A percentile compares a stretch with the other conserved stretches of the same genome.
Conservation (phyloP, 75 land plant species). For the Cupressus sempervirens region DNA sequence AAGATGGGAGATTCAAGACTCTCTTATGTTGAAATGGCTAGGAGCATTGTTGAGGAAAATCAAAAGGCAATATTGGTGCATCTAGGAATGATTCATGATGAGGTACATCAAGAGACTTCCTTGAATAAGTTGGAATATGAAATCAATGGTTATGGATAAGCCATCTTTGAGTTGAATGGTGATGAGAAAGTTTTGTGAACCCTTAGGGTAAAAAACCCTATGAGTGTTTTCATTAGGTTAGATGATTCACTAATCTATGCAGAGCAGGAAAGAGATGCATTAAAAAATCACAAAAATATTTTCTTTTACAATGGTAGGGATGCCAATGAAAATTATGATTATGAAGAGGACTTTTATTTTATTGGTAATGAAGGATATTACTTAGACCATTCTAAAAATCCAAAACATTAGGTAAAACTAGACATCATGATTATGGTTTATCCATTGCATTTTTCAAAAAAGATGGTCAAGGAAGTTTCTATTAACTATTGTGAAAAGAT, state of each 20-base stretch:
- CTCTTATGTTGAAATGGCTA: conserved; percentile 77
- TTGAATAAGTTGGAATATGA: conserved; percentile 75
- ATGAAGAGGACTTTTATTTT: conserved; percentile 13
- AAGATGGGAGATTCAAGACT: conserved; percentile 37
- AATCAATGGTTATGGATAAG: conserved; percentile 88
- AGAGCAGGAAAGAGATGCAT: conserved; percentile 11
- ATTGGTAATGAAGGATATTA: conserved; percentile 10
- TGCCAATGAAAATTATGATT: conserved; percentile 20
- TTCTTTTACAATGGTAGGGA: conserved; percentile 13
- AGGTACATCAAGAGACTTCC: conserved; percentile 46
- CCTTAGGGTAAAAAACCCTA: conserved; percentile 51
- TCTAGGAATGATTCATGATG: conserved; percentile 57
- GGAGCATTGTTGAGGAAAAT: conserved; percentile 80
- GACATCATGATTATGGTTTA: conserved; percentile 49
- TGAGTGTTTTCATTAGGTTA: conserved; percentile 62
- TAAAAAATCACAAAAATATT: conserved; percentile 9
- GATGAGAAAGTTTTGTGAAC: conserved; percentile 52
- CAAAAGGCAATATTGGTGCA: conserved; percentile 54
- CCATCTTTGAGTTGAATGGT: conserved; percentile 47
- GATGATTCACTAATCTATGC: conserved; percentile 19
- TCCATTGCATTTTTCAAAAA: conserved; percentile 73
- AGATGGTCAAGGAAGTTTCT: conserved; percentile 80
- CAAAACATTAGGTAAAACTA: conserved; percentile 57
- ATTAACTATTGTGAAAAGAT: too few species aligned
- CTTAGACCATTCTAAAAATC: conserved; percentile 21